Evolutionary conservation across 306 rosid genomes (phyloP).

Genomic region (Prosopis cineraria): DNA sequence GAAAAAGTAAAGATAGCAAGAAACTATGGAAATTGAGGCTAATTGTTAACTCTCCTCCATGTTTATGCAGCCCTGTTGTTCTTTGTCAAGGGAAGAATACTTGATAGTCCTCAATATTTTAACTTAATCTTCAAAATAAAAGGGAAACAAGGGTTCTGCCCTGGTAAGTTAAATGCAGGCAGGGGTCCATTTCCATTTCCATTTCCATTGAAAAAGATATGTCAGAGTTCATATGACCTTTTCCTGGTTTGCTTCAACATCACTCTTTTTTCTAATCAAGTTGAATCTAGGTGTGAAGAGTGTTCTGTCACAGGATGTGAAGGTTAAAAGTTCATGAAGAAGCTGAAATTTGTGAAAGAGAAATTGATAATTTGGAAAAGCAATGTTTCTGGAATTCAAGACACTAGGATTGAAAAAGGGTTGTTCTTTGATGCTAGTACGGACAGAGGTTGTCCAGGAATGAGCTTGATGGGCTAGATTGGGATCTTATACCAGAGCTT

Average conservation of each 20-base stretch:
- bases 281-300: neutral
- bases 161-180: neutral
- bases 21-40: neutral
- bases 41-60: neutral
- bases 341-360: neutral
- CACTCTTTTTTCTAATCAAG: neutral
- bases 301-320: neutral
- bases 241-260: neutral
- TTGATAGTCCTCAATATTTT: neutral
- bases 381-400: neutral
- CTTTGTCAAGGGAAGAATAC: constrained; percentile 9
- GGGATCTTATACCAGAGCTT: neutral
- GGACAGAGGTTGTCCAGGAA: neutral
- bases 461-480: neutral
- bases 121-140: neutral
- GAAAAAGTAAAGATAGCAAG: neutral
- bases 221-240: neutral
- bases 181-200: constrained; percentile 7
- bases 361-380: neutral
- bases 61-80: neutral
- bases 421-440: neutral
- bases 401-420: neutral
- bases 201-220: constrained; percentile 7
- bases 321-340: neutral
- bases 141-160: constrained; percentile 6